A percentile compares a stretch with the other conserved stretches of the same genome.
These are phyloP conservation scores for Sarocladium strictum DNA, from an alignment of 2,329 filamentous ascomycete species.

Conservation along the genomic window DNA sequence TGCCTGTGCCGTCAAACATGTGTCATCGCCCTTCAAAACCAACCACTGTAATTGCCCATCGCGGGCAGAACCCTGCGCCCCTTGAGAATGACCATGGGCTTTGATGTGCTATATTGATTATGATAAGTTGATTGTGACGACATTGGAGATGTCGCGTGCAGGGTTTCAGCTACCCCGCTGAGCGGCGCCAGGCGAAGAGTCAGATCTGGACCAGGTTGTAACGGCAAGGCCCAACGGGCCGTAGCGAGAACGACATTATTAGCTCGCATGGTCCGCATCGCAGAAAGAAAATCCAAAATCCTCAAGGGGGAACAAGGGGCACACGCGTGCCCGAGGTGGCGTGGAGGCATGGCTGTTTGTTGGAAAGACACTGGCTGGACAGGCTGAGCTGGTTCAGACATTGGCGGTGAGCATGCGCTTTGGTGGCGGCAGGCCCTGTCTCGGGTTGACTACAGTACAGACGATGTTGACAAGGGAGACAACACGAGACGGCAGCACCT, in stretches of 20 bases:
- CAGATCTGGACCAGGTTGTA: background rate
- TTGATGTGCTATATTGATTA: background rate
- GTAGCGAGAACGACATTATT: background rate
- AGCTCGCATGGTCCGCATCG: background rate
- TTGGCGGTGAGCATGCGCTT: background rate
- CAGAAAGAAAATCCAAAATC: background rate
- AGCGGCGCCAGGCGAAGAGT: background rate
- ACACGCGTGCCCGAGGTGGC: too few relatives aligned
- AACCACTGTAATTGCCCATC: too few relatives aligned
- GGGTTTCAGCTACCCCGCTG: conserved; percentile 5
- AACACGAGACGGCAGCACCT: too few relatives aligned
- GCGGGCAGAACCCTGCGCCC: background rate
- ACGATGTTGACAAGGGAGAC: too few relatives aligned
- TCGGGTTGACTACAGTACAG: background rate
- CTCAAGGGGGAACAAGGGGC: background rate
- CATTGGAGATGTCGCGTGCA: background rate
- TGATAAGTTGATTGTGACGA: too few relatives aligned
- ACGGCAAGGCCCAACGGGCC: background rate
- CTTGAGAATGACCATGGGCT: background rate
- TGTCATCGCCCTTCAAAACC: too few relatives aligned
- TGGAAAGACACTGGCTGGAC: too few relatives aligned
- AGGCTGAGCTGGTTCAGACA: too few relatives aligned
- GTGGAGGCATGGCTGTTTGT: too few relatives aligned
- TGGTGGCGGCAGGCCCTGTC: background rate
- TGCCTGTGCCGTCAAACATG: too few relatives aligned